Conservation (phyloP, 768 basidiomycete genomes). For the Nidularia pulvinata region DNA sequence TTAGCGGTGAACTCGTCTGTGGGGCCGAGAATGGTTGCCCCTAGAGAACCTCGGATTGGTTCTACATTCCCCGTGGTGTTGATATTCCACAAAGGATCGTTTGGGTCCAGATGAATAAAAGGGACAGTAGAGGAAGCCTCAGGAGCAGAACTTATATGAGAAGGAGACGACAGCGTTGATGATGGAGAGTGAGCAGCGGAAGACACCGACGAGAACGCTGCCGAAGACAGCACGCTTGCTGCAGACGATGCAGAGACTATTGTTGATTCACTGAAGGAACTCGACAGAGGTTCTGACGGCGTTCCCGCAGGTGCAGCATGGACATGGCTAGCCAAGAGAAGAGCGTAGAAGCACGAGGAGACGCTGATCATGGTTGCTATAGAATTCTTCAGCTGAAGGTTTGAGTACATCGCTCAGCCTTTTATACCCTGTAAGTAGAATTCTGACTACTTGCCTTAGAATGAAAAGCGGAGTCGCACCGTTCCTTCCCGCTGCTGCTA, state of each 20-base stretch:
- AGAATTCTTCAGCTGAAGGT: no score
- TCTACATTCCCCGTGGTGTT: constrained; percentile 24
- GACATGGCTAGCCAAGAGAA: constrained; percentile 24
- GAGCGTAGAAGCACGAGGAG: constrained; percentile 27
- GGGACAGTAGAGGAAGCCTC: constrained; percentile 39
- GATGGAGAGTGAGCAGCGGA: constrained; percentile 8
- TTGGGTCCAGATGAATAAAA: constrained; percentile 39
- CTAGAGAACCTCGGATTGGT: constrained; percentile 43
- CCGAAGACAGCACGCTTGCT: constrained; percentile 8
- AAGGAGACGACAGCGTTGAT: constrained; percentile 7
- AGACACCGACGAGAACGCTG: constrained; percentile 11
- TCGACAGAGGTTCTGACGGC: constrained; percentile 12
- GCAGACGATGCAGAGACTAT: constrained; percentile 5
- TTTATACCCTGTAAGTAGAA: no score
- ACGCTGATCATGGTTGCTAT: constrained; percentile 29
- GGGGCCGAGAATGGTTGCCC: constrained; percentile 51
- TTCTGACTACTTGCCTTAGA: no score
- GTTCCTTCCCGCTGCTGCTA: no score
- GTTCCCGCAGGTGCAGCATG: constrained; percentile 16
- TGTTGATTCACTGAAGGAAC: not conserved
- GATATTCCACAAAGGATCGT: constrained; percentile 34
- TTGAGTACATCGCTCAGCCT: no score
- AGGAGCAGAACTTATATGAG: constrained; percentile 11
- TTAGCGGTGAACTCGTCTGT: constrained; percentile 53
- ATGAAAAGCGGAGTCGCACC: no score